Evolutionary conservation across 2,329 filamentous ascomycete species (phyloP), one percentile per base, ranked within the genome.

Genomic region (Sporothrix dimorphospora): DNA sequence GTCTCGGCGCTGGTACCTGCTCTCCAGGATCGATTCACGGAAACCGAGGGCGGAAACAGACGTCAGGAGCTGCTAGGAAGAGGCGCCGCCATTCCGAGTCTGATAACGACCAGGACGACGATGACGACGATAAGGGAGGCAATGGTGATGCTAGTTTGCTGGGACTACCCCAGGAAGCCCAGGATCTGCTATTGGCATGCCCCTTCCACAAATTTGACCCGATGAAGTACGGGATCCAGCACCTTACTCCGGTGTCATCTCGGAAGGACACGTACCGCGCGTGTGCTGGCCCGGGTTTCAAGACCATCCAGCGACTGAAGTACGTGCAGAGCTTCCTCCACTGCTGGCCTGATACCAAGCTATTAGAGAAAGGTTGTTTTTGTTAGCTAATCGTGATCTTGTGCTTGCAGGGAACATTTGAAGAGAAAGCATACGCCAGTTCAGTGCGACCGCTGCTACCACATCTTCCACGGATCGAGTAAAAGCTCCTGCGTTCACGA

Each of bases 241-340:
- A 76, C 55, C 72, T 66, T 3, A 6, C 21, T 16, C 74, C 73
- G 1, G 63, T 71, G 7, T 71, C 69, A 3, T 72, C 69, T 2
- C 72, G 68, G 1, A 76, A 77, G 69, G 74, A 77, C 47, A 72
- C 68, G 14, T 78, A 78, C 47, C 70, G 77, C 27, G 71, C 76
- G 1, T 78, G 77, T 59, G 76, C 75, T n/a, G 77, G 77, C 0
- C 77, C 77, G 1, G 77, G 77, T 14, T 78, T 77, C 69, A 77
- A 76, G 57, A 77, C 72, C 34, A 77, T 78, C 51, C 77, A 78
- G 63, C 73, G 77, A 55, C 61, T 78, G 19, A 78, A 78, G 77
- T 78, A 69, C 59, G 76, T 67, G 9, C 11, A 38, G 3, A 24
- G 19, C 4, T 14, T 21, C 40, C 27, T 6, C n/a, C 12, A 24